These are phyloP conservation scores for Aspergillus sp. DNA, from an alignment of 2,329 filamentous ascomycete species.

Conservation along the genomic window DNA sequence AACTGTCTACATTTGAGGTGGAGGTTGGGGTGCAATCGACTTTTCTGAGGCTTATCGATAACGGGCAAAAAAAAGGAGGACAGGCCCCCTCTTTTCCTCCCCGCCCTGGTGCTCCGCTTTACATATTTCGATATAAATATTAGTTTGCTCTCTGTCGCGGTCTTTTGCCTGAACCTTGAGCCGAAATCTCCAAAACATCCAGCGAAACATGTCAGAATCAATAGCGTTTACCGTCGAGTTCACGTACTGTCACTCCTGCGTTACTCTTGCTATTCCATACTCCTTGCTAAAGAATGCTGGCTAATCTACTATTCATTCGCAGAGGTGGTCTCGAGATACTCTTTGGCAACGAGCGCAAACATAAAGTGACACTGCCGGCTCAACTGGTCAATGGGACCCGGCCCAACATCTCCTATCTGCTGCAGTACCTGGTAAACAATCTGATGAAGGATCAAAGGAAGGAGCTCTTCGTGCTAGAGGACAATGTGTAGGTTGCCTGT, in stretches of 20 bases:
- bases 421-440: conserved; percentile 77
- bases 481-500: conserved; percentile 74
- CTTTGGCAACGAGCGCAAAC: conserved; percentile 80
- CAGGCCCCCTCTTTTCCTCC: conserved; percentile 25
- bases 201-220: conserved; percentile 25
- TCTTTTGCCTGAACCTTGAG: background rate
- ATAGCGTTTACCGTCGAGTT: conserved; percentile 75
- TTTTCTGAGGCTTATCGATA: conserved; percentile 21
- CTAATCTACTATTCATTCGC: conserved; percentile 17
- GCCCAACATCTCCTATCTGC: conserved; percentile 74
- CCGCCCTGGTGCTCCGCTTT: background rate
- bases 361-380: conserved; percentile 70
- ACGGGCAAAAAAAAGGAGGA: conserved; percentile 7
- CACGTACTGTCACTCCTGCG: conserved; percentile 54
- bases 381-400: conserved; percentile 62
- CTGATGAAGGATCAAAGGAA: conserved; percentile 83
- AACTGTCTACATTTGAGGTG: background rate
- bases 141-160: background rate
- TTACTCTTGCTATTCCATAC: background rate
- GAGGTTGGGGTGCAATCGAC: background rate
- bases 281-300: conserved; percentile 6
- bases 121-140: background rate
- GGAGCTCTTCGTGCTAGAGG: conserved; percentile 87
- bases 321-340: conserved; percentile 94
- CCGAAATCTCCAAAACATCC: conserved; percentile 12